Base-by-base conservation (phyloP, 2,329 filamentous ascomycete genomes). In the Colletotrichum caudatum region DNA sequence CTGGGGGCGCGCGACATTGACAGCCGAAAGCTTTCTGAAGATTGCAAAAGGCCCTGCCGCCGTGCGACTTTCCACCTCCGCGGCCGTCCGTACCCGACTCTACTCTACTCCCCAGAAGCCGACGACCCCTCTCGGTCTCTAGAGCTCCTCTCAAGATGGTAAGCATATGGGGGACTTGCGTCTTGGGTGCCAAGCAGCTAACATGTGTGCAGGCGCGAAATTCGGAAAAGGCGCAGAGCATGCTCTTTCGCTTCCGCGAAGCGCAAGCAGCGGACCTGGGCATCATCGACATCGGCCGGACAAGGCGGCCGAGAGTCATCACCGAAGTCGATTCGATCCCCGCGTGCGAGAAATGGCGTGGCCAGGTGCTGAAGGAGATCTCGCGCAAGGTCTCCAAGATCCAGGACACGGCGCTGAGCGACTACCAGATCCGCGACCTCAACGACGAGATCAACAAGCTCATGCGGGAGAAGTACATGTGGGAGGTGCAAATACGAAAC, bases 371-470 rank as follows among this genome's bases (percentile, higher is more conserved):
- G 74, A 97, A 97, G 81, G 96, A 99, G 81, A 95, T 99, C 78
- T 95, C 92, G 75, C 94, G 96, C 83, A 99, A 99, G 83, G 94
- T 99, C 69, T 94, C 94, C 74, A 93, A 93, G 79, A 98, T 99
- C 84, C 96, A 99, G 81, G 96, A 99, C 77, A 86, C 90, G 11
- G 91, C 92, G 58, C 88, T 99, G n/a, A 94, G 91, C 82, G 96
- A 99, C 86, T 98, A 93, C 85, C 96, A 98, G 86, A 94, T 99
- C 81, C 92, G 96, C 78, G 96, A 99, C 82, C 87, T 99, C 80
- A 99, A 99, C 84, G 96, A 99, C 82, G 96, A 99, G 83, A 97
- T 99, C 87, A 99, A 99, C 87, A 97, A 97, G 84, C 88, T 97
- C 74, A 98, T 99, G 94, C 91, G 94, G 74, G 96, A 99, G 85